A percentile compares a stretch with the other conserved stretches of the same genome.
These are phyloP conservation scores for Multifurca ochricompacta DNA, from an alignment of 768 basidiomycete species.

Conservation along the genomic window DNA sequence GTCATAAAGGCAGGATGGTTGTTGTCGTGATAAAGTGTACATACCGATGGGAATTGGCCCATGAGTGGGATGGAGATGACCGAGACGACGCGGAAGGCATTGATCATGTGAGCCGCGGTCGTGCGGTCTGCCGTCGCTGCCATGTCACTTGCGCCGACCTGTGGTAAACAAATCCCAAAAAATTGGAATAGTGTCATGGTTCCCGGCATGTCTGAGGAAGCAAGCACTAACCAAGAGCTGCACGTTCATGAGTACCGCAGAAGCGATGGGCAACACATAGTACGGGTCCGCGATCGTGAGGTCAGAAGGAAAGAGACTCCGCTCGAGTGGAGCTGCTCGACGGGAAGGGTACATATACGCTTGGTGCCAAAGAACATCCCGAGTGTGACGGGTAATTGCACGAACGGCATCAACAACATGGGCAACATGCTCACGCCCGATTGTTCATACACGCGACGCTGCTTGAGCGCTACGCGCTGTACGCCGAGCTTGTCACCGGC, in stretches of 20 bases:
- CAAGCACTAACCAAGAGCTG: constrained; percentile 58
- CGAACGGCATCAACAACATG: constrained; percentile 46
- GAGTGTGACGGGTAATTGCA: constrained; percentile 71
- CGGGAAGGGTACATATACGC: constrained; percentile 58
- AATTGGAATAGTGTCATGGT: not conserved
- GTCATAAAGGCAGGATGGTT: not conserved
- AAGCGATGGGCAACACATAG: constrained; percentile 58
- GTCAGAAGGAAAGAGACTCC: constrained; percentile 68
- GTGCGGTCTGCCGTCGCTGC: constrained; percentile 9
- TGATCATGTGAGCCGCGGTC: constrained; percentile 19
- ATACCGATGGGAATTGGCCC: constrained; percentile 56
- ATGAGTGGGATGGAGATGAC: constrained; percentile 44
- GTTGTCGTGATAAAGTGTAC: constrained; percentile 28
- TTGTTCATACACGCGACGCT: constrained; percentile 48
- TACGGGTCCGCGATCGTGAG: constrained; percentile 73
- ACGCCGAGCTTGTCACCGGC: constrained; percentile 34
- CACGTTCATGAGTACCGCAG: constrained; percentile 51
- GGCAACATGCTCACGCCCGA: constrained; percentile 56
- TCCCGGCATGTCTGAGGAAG: not conserved
- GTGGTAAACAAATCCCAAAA: too few species aligned
- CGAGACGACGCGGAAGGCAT: constrained; percentile 32
- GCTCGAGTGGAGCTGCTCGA: constrained; percentile 69
- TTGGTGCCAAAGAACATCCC: constrained; percentile 79
- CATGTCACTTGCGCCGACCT: constrained; percentile 49
- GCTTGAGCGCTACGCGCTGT: constrained; percentile 38